Percentiles rank a stretch among this genome's conserved stretches.
These are phyloP conservation scores for Neofusicoccum parvum DNA, from an alignment of 2,329 filamentous ascomycete genomes.

Conservation along the genomic window DNA sequence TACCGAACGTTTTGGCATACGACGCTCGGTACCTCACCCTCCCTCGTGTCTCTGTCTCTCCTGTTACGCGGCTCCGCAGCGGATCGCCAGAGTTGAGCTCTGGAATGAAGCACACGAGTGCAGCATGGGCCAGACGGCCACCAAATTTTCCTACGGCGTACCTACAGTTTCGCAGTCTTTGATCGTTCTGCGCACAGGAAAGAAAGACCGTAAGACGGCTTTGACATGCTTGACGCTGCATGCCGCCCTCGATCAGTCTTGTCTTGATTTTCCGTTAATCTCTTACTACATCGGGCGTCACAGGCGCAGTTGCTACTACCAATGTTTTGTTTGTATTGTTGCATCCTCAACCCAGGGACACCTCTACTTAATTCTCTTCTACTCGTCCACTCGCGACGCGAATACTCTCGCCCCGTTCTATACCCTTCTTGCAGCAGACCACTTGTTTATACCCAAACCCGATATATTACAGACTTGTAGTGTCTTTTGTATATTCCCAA, in stretches of 20 bases:
- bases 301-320: too few relatives aligned
- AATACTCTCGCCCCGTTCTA: neutral
- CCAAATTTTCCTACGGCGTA: neutral
- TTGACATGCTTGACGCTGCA: neutral
- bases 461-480: neutral
- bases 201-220: neutral
- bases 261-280: too few relatives aligned
- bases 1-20: neutral
- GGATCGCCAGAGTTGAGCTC: neutral
- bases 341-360: too few relatives aligned
- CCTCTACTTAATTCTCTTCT: neutral
- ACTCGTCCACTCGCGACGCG: neutral
- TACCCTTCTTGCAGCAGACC: neutral
- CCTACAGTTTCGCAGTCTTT: neutral
- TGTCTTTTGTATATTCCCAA: constrained; percentile 9
- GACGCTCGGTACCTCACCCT: neutral
- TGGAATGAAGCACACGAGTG: neutral
- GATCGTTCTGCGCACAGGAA: neutral
- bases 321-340: too few relatives aligned
- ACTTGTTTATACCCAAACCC: neutral
- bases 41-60: neutral
- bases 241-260: too few relatives aligned
- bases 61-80: neutral
- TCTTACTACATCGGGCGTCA: too few relatives aligned
- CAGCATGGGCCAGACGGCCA: neutral